Percentiles rank a stretch among this genome's conserved stretches.
Conservation (phyloP, 768 basidiomycete genomes). For the Rhodosporidiobolus odoratus region DNA sequence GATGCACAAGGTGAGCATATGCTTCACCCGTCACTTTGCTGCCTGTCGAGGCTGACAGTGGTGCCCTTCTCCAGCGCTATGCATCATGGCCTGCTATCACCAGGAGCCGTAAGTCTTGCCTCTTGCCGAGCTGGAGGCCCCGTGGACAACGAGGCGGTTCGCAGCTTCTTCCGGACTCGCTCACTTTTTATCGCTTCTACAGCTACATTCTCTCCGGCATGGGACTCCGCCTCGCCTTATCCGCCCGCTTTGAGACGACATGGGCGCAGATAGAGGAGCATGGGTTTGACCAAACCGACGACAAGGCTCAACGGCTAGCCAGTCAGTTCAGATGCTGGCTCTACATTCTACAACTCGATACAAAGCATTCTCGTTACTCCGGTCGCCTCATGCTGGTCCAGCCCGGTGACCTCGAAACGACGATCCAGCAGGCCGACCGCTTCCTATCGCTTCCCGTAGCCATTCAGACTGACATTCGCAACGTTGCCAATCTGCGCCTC, state of each 20-base stretch:
- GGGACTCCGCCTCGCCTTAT: not conserved
- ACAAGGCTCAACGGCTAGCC: constrained; percentile 4
- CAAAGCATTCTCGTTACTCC: constrained; percentile 7
- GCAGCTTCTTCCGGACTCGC: too few relatives aligned
- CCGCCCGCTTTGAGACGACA: not conserved
- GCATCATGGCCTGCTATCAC: constrained; percentile 18
- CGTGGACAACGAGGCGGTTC: too few relatives aligned
- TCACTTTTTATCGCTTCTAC: too few relatives aligned
- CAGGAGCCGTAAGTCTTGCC: constrained; percentile 2
- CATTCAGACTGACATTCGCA: constrained; percentile 2
- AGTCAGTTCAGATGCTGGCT: constrained; percentile 4
- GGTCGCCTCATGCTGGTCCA: constrained; percentile 5
- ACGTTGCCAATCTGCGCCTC: constrained; percentile 19
- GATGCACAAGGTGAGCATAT: not conserved
- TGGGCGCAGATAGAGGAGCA: constrained; percentile 13
- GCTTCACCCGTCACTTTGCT: not conserved
- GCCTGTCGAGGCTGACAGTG: too few relatives aligned
- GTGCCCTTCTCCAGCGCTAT: not conserved
- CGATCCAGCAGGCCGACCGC: constrained; percentile 2
- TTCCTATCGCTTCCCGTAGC: constrained; percentile 3
- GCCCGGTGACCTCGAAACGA: constrained; percentile 5
- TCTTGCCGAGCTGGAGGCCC: too few relatives aligned
- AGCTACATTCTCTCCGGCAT: constrained; percentile 11
- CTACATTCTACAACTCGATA: constrained; percentile 14
- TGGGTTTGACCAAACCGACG: constrained; percentile 15